Evolutionary conservation across 139 green algal species (phyloP).

Genomic region (Penium margaritaceum): DNA sequence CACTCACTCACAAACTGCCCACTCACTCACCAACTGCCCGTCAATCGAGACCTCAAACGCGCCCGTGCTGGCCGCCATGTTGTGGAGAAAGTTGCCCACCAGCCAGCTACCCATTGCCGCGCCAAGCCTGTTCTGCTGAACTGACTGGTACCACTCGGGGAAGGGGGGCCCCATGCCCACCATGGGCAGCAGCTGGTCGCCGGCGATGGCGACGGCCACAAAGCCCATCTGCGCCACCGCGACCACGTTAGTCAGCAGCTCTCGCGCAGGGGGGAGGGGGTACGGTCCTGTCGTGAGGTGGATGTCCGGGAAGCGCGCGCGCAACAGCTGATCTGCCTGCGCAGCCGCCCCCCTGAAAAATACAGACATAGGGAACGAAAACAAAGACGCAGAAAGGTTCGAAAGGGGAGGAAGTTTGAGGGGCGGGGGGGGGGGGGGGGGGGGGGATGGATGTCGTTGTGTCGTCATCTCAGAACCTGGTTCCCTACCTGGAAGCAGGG

Average conservation of each 20-base stretch:
- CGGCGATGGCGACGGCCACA: constrained; percentile 46
- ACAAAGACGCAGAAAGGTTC: too few species aligned
- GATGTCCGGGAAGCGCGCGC: constrained; percentile 50
- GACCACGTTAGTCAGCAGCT: constrained; percentile 38
- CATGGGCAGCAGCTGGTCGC: constrained; percentile 46
- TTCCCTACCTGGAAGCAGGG: too few species aligned
- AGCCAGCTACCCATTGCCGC: constrained; percentile 50
- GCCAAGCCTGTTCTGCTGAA: constrained; percentile 43
- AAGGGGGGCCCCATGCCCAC: constrained; percentile 39
- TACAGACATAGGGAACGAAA: background rate
- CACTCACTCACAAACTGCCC: too few species aligned
- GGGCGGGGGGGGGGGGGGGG: too few species aligned
- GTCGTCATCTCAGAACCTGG: too few species aligned
- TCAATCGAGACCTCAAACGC: constrained; percentile 67
- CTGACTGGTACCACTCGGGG: constrained; percentile 7
- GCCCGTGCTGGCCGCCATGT: constrained; percentile 52
- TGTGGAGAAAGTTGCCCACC: constrained; percentile 60
- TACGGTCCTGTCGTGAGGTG: constrained; percentile 51
- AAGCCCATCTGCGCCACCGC: constrained; percentile 42
- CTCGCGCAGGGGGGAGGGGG: constrained; percentile 39
- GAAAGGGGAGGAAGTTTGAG: too few species aligned
- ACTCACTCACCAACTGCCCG: constrained; percentile 55
- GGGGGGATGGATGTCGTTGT: too few species aligned
- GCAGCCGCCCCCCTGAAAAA: constrained; percentile 54
- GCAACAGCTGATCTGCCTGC: constrained; percentile 56